These are phyloP conservation scores for Sporothrix globosa DNA, from an alignment of 2,329 filamentous ascomycete species.

Conservation along the genomic window DNA sequence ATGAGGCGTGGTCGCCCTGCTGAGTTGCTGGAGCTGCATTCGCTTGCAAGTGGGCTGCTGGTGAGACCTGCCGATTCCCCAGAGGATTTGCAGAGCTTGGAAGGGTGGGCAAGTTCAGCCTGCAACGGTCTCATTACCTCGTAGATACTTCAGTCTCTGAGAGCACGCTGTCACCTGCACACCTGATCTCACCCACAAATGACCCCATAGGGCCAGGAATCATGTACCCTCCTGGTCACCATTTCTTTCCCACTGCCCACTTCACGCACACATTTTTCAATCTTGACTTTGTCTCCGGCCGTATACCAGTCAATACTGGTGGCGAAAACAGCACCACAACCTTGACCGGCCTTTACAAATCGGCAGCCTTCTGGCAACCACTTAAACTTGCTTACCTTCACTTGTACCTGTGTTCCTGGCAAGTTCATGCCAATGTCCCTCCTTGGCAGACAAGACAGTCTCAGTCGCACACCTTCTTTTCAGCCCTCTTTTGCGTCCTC, in stretches of 20 bases:
- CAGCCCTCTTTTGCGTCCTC: constrained; percentile 21
- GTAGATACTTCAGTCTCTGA: constrained; percentile 20
- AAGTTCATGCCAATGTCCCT: not conserved
- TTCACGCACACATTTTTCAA: not conserved
- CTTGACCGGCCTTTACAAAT: no score
- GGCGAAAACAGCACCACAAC: not conserved
- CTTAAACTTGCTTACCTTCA: not conserved
- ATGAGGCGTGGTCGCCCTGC: no score
- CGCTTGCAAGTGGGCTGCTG: not conserved
- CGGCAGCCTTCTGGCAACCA: not conserved
- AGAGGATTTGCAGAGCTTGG: not conserved
- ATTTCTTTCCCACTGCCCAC: not conserved
- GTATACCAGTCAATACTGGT: not conserved
- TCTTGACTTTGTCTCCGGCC: not conserved
- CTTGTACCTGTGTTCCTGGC: constrained; percentile 14
- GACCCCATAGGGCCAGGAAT: not conserved
- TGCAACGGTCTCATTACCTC: not conserved
- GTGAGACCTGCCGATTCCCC: constrained; percentile 12
- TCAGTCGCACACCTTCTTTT: constrained; percentile 29
- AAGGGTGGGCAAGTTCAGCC: not conserved
- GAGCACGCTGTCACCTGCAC: constrained; percentile 6
- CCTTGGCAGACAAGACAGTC: constrained; percentile 22
- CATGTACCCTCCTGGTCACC: not conserved
- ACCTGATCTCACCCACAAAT: not conserved
- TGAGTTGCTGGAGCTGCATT: not conserved